Conservation (phyloP, 2,329 filamentous ascomycete genomes). For the Colletotrichum siamense region DNA sequence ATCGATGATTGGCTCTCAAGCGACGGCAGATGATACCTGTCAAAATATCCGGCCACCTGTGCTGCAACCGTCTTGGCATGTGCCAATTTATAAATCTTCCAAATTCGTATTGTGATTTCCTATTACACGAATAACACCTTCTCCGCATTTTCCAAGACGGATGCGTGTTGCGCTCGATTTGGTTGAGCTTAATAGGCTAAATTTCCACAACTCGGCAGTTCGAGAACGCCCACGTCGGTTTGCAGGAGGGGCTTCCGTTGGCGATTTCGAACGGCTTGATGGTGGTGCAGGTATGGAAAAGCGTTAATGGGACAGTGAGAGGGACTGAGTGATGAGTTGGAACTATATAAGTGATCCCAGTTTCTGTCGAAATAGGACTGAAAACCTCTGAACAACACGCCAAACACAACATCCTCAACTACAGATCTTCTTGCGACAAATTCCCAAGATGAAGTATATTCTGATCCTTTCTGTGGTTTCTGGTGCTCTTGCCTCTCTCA, state of each 20-base stretch:
- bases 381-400: background rate
- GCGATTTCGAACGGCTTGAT: rapidly evolving
- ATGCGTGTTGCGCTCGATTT: background rate
- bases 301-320: rapidly evolving
- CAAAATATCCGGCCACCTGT: background rate
- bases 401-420: background rate
- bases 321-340: background rate
- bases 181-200: background rate
- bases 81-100: background rate
- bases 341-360: background rate
- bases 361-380: too few species aligned
- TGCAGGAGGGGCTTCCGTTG: background rate
- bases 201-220: slow-evolving; percentile 4
- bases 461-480: background rate
- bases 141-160: background rate
- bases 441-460: background rate
- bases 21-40: background rate
- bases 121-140: background rate
- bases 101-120: background rate
- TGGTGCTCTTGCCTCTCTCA: slow-evolving; percentile 20
- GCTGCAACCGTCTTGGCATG: background rate
- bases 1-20: background rate
- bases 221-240: background rate
- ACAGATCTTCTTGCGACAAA: rapidly evolving
- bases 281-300: background rate